Base-by-base conservation (phyloP, 2,329 filamentous ascomycete species). In the Pseudogymnoascus sp. region DNA sequence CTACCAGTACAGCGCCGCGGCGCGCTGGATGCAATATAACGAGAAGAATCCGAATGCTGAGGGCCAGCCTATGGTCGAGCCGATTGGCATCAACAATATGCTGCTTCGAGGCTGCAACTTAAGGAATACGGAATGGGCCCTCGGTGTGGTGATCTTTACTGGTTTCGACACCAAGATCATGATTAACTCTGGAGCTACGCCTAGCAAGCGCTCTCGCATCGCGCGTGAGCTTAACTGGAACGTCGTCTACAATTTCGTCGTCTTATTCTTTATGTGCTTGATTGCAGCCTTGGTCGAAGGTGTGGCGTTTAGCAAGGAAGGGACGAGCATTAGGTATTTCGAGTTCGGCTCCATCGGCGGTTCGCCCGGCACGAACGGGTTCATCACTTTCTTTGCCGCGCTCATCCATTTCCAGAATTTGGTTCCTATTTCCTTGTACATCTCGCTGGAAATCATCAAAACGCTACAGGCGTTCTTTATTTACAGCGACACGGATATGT, bases 91-190 rank as follows among this genome's bases (percentile, higher is more conserved):
- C 75, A 96, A 97, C 80, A 99, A 99, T 72, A 76, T 97, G 67
- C 83, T 99, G 29, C 85, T 99, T 50, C 89, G 95, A 79, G 95
- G 95, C 63, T 96, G 92, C 77, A 96, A 92, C 69, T 77, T 99
- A 59, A 86, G 93, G 68, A 99, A 97, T 74, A 99, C 95, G 0
- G 93, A 97, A 72, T 99, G 95, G 95, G 83, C 91, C 62, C 82
- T 99, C 4, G 95, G 93, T 61, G 84, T 99, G 2, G 93, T 97
- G 56, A 80, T 96, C 16, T 99, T 96, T 76, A 97, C 95, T 11
- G 95, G 95, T 33, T 87, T 93, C 72, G 93, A 99, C 74, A 96
- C 93, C 35, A 99, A 97, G 78, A 97, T 97, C 74, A 99, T 99
- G 93, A 89, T 97, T 79, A 99, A 99, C 73, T 90, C 95, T 29